These are phyloP conservation scores for Stagonosporopsis vannaccii DNA, from an alignment of 2,329 filamentous ascomycete species.

Conservation along the genomic window DNA sequence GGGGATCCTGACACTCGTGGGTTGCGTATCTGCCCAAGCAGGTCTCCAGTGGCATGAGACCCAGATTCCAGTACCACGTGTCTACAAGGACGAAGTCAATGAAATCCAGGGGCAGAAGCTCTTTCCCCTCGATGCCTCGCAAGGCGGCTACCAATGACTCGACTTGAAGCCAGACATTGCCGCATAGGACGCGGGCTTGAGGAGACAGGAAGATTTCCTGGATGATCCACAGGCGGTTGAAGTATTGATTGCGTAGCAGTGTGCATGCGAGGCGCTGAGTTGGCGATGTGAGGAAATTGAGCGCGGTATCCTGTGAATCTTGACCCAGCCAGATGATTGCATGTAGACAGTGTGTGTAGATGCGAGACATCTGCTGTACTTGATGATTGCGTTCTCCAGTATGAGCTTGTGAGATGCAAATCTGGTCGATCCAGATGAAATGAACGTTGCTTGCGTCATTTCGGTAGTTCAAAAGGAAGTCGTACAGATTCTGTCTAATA, in stretches of 20 bases:
- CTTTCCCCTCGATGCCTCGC: neutral
- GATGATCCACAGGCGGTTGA: neutral
- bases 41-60: neutral
- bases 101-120: too few species aligned
- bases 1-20: neutral
- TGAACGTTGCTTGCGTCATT: neutral
- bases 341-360: neutral
- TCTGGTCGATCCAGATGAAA: neutral
- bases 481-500: neutral
- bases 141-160: neutral
- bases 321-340: neutral
- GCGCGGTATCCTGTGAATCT: neutral
- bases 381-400: neutral
- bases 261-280: too few species aligned
- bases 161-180: neutral
- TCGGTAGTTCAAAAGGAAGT: neutral
- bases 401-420: neutral
- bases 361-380: neutral
- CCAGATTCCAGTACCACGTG: neutral
- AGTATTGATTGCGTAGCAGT: neutral
- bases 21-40: neutral
- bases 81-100: neutral
- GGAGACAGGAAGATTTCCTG: neutral
- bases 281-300: neutral
- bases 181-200: neutral